These are phyloP conservation scores for Friedmanniomyces simplex DNA, from an alignment of 495 filamentous ascomycete species.

Conservation along the genomic window DNA sequence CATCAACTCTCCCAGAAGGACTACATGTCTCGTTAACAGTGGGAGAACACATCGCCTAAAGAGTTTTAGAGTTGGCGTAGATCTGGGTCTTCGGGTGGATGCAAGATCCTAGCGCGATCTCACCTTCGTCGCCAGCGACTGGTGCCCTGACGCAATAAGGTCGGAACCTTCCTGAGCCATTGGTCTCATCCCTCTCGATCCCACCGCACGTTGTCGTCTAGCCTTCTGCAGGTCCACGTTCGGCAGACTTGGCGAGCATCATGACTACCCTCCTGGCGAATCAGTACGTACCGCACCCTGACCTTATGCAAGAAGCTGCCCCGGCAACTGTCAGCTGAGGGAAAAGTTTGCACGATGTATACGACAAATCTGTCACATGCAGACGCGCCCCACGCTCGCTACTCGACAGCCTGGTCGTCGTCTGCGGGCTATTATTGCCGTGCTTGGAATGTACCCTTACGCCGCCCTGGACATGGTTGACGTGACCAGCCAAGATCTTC, in stretches of 20 bases:
- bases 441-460: neutral
- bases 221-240: neutral
- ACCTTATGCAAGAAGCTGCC: neutral
- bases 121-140: neutral
- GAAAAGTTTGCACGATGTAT: neutral
- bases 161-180: neutral
- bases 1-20: too few relatives aligned
- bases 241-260: neutral
- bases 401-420: neutral
- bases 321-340: neutral
- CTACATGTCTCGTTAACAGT: too few relatives aligned
- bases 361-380: neutral
- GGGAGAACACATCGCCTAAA: neutral
- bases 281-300: neutral
- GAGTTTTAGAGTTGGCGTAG: neutral
- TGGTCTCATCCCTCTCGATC: neutral
- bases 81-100: neutral
- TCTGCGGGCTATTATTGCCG: too few relatives aligned
- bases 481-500: neutral
- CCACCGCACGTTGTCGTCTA: neutral
- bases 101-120: conserved; percentile 7
- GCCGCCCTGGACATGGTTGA: conserved; percentile 1
- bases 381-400: neutral
- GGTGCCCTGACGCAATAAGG: neutral
- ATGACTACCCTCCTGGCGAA: neutral